These are phyloP conservation scores for Protomyces inouyei DNA, from an alignment of 1,139 yeast genomes.

Conservation along the genomic window DNA sequence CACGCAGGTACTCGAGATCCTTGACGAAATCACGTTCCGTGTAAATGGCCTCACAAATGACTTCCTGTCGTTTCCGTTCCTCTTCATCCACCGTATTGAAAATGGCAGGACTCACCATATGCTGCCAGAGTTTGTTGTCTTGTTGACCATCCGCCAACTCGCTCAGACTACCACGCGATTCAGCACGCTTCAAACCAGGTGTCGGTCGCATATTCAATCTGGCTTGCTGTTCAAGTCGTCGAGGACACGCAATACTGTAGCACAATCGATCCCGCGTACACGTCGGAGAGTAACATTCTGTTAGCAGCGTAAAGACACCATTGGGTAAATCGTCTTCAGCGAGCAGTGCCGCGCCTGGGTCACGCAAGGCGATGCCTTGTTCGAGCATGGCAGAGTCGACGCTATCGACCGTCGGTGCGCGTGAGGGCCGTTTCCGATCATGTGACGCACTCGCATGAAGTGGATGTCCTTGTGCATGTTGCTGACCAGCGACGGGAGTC, in stretches of 20 bases:
- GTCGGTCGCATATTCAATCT: conserved; percentile 82
- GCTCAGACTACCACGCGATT: conserved; percentile 68
- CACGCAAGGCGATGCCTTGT: conserved; percentile 7
- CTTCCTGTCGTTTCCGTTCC: conserved; percentile 90
- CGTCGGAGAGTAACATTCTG: conserved; percentile 95
- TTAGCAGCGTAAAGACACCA: conserved; percentile 86
- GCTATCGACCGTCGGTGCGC: conserved; percentile 24
- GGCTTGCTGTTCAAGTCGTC: conserved; percentile 93
- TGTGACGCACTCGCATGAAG: conserved; percentile 2
- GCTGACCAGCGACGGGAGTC: conserved; percentile 13
- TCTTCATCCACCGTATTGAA: conserved; percentile 74
- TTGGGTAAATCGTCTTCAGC: conserved; percentile 40
- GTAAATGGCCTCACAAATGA: conserved; percentile 86
- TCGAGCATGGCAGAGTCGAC: conserved; percentile 8
- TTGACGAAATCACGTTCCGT: conserved; percentile 95
- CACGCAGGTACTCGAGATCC: conserved; percentile 87
- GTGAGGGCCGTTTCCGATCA: conserved; percentile 19
- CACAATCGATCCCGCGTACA: conserved; percentile 84
- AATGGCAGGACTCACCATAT: conserved; percentile 76
- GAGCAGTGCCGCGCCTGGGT: conserved; percentile 8
- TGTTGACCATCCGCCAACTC: conserved; percentile 56
- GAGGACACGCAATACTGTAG: conserved; percentile 95
- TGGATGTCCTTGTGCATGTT: conserved; percentile 7
- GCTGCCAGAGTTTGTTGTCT: conserved; percentile 88
- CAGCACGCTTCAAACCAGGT: conserved; percentile 80